These are phyloP conservation scores for Colletotrichum sidae DNA, from an alignment of 2,329 filamentous ascomycete species.

Conservation along the genomic window DNA sequence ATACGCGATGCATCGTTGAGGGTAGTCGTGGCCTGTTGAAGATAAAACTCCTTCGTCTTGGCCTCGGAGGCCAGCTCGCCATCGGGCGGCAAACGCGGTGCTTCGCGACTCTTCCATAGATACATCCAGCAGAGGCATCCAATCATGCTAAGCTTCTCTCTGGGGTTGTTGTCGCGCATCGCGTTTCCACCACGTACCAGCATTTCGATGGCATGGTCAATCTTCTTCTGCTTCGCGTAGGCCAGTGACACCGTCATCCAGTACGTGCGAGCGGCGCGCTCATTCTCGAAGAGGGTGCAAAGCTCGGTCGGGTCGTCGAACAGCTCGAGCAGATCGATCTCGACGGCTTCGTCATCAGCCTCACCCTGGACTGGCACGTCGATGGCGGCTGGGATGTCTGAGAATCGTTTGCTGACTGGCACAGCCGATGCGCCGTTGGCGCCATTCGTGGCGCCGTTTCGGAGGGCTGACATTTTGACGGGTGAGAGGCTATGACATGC, in stretches of 20 bases:
- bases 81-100: constrained; percentile 72
- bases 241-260: constrained; percentile 99
- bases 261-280: constrained; percentile 88
- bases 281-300: constrained; percentile 94
- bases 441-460: constrained; percentile 59
- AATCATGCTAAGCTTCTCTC: constrained; percentile 87
- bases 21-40: constrained; percentile 89
- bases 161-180: constrained; percentile 75
- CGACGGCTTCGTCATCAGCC: constrained; percentile 80
- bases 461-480: constrained; percentile 53
- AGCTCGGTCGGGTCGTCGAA: constrained; percentile 95
- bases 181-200: constrained; percentile 79
- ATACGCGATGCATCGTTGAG: constrained; percentile 96
- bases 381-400: constrained; percentile 73
- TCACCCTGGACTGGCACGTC: constrained; percentile 75
- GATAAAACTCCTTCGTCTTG: constrained; percentile 92
- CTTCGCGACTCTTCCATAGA: constrained; percentile 87
- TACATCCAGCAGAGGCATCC: constrained; percentile 92
- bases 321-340: constrained; percentile 91
- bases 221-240: constrained; percentile 95
- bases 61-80: constrained; percentile 74
- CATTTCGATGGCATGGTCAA: constrained; percentile 84
- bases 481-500: constrained; percentile 36
- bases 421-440: constrained; percentile 51
- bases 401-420: constrained; percentile 68